These are phyloP conservation scores for Botrytis aclada DNA, from an alignment of 2,329 filamentous ascomycete species.

Conservation along the genomic window DNA sequence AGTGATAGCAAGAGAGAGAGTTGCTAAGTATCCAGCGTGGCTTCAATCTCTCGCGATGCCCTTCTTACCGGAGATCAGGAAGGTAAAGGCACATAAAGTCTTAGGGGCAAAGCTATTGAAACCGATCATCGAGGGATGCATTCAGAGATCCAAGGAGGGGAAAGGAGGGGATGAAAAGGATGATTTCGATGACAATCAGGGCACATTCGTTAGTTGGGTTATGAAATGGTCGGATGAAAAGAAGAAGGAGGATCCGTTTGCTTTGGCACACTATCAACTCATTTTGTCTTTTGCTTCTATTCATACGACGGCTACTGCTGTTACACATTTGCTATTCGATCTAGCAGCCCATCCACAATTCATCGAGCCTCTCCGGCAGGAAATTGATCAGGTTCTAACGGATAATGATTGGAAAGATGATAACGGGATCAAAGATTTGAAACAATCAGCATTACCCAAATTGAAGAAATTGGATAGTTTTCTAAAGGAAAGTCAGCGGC, in stretches of 20 bases:
- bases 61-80: slow-evolving; percentile 6
- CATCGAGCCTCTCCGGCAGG: slow-evolving; percentile 29
- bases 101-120: neutral
- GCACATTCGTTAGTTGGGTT: slow-evolving; percentile 4
- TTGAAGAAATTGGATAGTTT: slow-evolving; percentile 43
- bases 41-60: neutral
- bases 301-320: slow-evolving; percentile 48
- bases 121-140: slow-evolving; percentile 3
- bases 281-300: slow-evolving; percentile 43
- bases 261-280: neutral
- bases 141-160: neutral
- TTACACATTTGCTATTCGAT: slow-evolving; percentile 51
- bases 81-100: neutral
- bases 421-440: slow-evolving; percentile 34
- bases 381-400: slow-evolving; percentile 35
- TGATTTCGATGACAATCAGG: neutral
- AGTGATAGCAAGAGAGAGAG: neutral
- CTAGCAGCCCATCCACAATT: slow-evolving; percentile 50
- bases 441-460: slow-evolving; percentile 29
- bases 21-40: neutral
- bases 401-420: slow-evolving; percentile 48
- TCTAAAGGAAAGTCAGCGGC: slow-evolving; percentile 42
- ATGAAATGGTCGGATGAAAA: slow-evolving; percentile 15
- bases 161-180: neutral
- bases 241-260: neutral